Base-by-base conservation (phyloP, 1,284 basidiomycete species). In the Athelia psychrophila region DNA sequence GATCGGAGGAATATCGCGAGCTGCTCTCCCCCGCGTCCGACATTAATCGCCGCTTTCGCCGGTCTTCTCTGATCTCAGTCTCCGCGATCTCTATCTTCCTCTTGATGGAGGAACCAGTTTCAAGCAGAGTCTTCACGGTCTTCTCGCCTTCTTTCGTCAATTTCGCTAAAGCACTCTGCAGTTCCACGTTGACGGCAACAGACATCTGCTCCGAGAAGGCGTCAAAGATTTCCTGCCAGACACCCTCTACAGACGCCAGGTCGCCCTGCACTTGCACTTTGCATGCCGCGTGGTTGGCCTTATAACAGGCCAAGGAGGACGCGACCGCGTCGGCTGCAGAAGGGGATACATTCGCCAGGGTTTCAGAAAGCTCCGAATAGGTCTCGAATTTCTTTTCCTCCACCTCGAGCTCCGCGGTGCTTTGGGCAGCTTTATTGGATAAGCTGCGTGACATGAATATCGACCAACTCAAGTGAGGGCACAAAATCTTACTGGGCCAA, bases 181-280 rank as follows among this genome's bases (percentile, higher is more conserved):
- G 58, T 51, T 63, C 64, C n/a, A 59, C 57, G 51, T 78, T 74
- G 48, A 79, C 64, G 35, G 58, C 60, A 55, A 62, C 65, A 56
- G 64, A 68, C 49, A 77, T 67, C 35, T 76, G 74, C 12, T 61
- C 58, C 16, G 71, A 62, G 52, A 80, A 67, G 12, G 64, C 52
- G 38, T 73, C 66, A 50, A 80, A 75, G 18, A 74, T 62, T 33
- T 73, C 65, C 51, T 68, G 68, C 79, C 79, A 81, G 30, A 77
- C 57, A 27, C 60, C 57, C 47, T 69, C 71, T 15, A 80, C 69
- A 12, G 69, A 68, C 45, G 63, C 60, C 35, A 70, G 63, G 46
- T 67, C 72, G 42, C 62, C 62, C 47, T 77, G 72, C 27, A 74
- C 62, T 22, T 67, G 70, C 45, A 72, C 68, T 54, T 74, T 74